phyloP scores from a whole-genome alignment of 2,329 filamentous ascomycete genomes.

The Dactylonectria estremocensis region DNA sequence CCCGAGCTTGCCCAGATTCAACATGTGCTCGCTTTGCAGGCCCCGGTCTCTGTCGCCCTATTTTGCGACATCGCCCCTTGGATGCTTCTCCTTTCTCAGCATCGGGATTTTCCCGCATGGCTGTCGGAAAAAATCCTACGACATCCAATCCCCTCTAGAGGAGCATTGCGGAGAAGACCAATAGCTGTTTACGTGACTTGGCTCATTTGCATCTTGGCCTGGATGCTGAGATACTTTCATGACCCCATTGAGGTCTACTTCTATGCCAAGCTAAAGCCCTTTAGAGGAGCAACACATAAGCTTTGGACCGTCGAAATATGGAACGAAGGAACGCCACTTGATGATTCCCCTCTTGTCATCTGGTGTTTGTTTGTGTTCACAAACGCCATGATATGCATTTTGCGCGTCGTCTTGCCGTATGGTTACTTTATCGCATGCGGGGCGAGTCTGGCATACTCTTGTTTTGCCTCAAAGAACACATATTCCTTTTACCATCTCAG shows the following conservation, averaged over 20 bases:
- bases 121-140: neutral
- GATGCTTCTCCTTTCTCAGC: neutral
- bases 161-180: neutral
- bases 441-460: neutral
- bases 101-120: neutral
- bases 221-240: neutral
- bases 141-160: neutral
- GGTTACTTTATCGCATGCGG: neutral
- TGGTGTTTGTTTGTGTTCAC: too few species aligned
- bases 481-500: too few species aligned
- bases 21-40: neutral
- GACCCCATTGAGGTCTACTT: neutral
- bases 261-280: neutral
- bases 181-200: neutral
- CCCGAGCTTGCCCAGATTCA: neutral
- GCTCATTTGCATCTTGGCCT: neutral
- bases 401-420: neutral
- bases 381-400: neutral
- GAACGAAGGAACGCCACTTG: too few species aligned
- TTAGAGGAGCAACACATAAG: neutral
- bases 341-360: too few species aligned
- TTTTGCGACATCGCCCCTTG: neutral
- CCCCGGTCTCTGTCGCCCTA: neutral
- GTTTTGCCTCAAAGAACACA: neutral
- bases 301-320: too few species aligned